A percentile compares a stretch with the other conserved stretches of the same genome.
Conservation (phyloP, 164 flowering plant species). For the Nymphaea thermarum region DNA sequence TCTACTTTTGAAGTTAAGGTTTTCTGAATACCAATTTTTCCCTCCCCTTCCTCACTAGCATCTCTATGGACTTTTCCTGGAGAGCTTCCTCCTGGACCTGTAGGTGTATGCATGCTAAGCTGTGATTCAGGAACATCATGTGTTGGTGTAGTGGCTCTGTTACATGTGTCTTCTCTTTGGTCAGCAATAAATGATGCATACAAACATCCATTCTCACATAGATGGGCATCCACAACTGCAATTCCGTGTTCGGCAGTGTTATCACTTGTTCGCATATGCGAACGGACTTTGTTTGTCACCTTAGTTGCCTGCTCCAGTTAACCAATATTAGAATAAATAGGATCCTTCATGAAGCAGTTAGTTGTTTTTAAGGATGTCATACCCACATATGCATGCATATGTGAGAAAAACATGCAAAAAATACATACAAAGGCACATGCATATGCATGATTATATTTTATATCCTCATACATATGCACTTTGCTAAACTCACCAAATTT, state of each 20-base stretch:
- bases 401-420: not conserved
- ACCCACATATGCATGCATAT: not conserved
- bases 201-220: conserved; percentile 40
- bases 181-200: conserved; percentile 30
- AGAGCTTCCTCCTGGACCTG: conserved; percentile 28
- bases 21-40: conserved; percentile 54
- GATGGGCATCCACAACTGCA: conserved; percentile 52
- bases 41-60: conserved; percentile 58
- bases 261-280: conserved; percentile 41
- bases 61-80: conserved; percentile 29
- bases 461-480: not conserved
- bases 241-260: conserved; percentile 31
- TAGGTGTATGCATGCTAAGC: conserved; percentile 35
- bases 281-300: conserved; percentile 72
- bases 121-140: conserved; percentile 43
- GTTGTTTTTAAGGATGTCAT: not conserved
- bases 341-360: not conserved
- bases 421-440: not conserved
- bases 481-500: conserved; percentile 55
- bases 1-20: conserved; percentile 71
- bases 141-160: conserved; percentile 89
- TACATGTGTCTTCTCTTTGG: conserved; percentile 77
- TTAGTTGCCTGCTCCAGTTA: conserved; percentile 48
- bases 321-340: conserved; percentile 12
- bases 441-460: not conserved